Evolutionary conservation across 768 basidiomycete species (phyloP).

Genomic region (Daedaleopsis sinensis): DNA sequence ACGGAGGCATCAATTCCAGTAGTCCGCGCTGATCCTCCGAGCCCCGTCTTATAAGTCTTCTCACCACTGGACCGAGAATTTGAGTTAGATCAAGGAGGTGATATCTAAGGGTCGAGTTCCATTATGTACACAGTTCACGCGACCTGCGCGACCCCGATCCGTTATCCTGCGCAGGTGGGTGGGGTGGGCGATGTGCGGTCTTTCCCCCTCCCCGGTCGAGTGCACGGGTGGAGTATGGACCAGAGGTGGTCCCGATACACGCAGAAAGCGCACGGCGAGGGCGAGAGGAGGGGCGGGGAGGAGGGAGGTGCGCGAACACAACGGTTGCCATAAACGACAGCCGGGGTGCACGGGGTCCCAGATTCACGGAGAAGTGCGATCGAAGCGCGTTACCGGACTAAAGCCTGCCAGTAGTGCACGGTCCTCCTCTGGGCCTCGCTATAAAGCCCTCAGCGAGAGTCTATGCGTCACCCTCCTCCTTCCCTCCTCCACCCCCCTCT

Average conservation of each 20-base stretch:
- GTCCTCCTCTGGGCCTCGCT: constrained; percentile 20
- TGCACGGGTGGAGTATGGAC: background rate
- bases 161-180: constrained; percentile 12
- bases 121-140: constrained; percentile 22
- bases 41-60: background rate
- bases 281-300: background rate
- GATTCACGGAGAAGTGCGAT: constrained; percentile 25
- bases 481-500: constrained; percentile 27
- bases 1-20: background rate
- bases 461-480: constrained; percentile 28
- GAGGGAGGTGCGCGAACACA: constrained; percentile 12
- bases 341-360: constrained; percentile 25
- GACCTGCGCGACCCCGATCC: constrained; percentile 19
- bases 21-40: background rate
- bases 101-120: constrained; percentile 21
- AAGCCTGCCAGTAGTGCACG: constrained; percentile 15
- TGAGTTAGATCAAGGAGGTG: constrained; percentile 19
- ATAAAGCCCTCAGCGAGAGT: constrained; percentile 21
- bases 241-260: constrained; percentile 1
- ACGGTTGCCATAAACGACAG: constrained; percentile 16
- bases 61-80: constrained; percentile 3
- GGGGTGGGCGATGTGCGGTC: background rate
- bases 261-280: background rate
- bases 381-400: constrained; percentile 28
- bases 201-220: background rate